These are phyloP conservation scores for Lachnellula occidentalis DNA, from an alignment of 2,329 filamentous ascomycete species.

Conservation along the genomic window DNA sequence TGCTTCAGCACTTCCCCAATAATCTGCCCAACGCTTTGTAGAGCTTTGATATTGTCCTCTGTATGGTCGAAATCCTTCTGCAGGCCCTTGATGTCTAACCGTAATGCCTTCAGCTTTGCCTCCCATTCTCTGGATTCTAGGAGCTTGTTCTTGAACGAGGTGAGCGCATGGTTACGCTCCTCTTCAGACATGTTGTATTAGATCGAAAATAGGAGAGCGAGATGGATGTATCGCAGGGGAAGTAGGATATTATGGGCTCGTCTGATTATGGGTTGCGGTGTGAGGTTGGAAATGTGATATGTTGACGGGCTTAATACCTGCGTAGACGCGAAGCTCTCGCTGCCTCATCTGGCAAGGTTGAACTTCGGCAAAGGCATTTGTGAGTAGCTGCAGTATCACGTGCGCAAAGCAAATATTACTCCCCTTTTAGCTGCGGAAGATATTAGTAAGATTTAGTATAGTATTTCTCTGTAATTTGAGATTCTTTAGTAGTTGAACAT, in stretches of 20 bases:
- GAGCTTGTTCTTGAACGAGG: conserved; percentile 73
- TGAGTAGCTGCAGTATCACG: background rate
- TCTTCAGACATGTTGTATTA: conserved; percentile 36
- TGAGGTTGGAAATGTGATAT: background rate
- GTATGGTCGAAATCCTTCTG: conserved; percentile 95
- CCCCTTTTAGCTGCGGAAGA: too few relatives aligned
- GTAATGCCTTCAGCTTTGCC: conserved; percentile 89
- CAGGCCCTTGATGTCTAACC: conserved; percentile 91
- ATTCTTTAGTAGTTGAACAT: too few relatives aligned
- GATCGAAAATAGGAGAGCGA: background rate
- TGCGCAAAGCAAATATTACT: background rate
- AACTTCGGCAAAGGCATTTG: background rate
- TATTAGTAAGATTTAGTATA: too few relatives aligned
- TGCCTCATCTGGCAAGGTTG: conserved; percentile 1
- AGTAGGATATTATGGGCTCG: background rate
- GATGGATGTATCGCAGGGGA: background rate
- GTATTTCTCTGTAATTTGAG: too few relatives aligned
- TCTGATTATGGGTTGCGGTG: background rate
- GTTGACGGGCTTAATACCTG: background rate
- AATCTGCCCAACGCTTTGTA: conserved; percentile 98
- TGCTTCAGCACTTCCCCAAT: conserved; percentile 99
- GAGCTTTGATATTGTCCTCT: conserved; percentile 98
- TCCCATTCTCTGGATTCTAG: conserved; percentile 98
- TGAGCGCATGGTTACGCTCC: conserved; percentile 62
- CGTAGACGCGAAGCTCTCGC: conserved; percentile 9